A percentile compares a stretch with the other conserved stretches of the same genome.
phyloP scores from a whole-genome alignment of 495 filamentous ascomycete genomes.

The Penicillium subrubescens region DNA sequence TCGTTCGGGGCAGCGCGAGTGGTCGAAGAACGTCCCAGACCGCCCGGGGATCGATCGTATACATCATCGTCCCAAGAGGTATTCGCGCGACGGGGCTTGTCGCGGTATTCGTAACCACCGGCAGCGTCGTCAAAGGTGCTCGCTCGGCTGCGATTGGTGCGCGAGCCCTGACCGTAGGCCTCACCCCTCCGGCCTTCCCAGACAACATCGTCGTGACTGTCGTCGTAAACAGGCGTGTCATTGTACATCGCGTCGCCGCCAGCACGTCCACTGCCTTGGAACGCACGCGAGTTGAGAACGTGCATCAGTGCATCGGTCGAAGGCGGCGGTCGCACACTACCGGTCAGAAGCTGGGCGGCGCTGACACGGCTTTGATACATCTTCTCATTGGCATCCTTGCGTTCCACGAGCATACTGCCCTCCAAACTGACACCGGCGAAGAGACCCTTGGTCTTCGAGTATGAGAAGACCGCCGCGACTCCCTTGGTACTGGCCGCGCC shows the following conservation, averaged over 20 bases:
- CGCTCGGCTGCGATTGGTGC: conserved; percentile 51
- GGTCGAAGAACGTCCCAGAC: conserved; percentile 52
- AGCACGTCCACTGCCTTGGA: conserved; percentile 60
- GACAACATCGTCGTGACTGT: conserved; percentile 84
- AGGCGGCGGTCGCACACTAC: conserved; percentile 74
- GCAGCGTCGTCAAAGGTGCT: conserved; percentile 46
- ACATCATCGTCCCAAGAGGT: conserved; percentile 94
- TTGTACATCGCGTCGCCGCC: conserved; percentile 82
- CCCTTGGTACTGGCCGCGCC: conserved; percentile 89
- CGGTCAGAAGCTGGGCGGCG: conserved; percentile 79
- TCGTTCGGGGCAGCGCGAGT: conserved; percentile 47
- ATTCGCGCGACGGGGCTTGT: conserved; percentile 65
- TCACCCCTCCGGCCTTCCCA: conserved; percentile 82
- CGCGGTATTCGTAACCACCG: conserved; percentile 60
- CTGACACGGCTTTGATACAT: conserved; percentile 82
- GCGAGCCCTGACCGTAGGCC: conserved; percentile 74
- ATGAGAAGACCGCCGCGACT: conserved; percentile 91
- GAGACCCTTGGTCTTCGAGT: conserved; percentile 94
- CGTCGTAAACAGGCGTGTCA: conserved; percentile 89
- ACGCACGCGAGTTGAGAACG: conserved; percentile 81
- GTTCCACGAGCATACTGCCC: conserved; percentile 86
- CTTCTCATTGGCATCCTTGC: conserved; percentile 95
- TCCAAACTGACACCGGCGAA: conserved; percentile 96
- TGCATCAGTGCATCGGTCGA: conserved; percentile 81
- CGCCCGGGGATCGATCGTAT: conserved; percentile 67